phyloP scores from a whole-genome alignment of 129 eudicot genomes.

The Apium graveolens region DNA sequence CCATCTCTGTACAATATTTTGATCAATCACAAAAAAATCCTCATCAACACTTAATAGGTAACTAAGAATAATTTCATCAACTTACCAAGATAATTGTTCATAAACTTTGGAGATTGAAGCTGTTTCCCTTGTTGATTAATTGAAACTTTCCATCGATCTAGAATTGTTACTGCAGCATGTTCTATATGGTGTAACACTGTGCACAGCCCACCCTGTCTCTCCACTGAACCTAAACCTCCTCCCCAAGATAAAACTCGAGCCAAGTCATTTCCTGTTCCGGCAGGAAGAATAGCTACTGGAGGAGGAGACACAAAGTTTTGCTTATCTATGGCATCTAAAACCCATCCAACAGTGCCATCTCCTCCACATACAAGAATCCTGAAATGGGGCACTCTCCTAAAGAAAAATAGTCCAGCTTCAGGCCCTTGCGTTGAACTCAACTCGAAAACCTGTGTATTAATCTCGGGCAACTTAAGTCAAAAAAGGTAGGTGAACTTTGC shows the following conservation, averaged over 20 bases:
- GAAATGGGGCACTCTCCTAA: constrained; percentile 80
- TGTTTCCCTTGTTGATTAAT: constrained; percentile 63
- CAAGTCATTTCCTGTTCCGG: constrained; percentile 98
- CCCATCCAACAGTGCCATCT: constrained; percentile 99
- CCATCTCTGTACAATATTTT: background rate
- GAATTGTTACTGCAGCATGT: constrained; percentile 96
- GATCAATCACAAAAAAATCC: background rate
- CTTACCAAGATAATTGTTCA: constrained; percentile 98
- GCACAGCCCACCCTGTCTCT: constrained; percentile 96
- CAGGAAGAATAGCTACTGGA: constrained; percentile 97
- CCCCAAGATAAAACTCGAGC: constrained; percentile 98
- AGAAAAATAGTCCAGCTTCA: constrained; percentile 83
- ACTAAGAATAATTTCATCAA: background rate
- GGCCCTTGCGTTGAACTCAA: constrained; percentile 87
- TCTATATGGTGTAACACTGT: constrained; percentile 74
- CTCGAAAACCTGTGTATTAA: constrained; percentile 53
- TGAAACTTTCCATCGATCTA: constrained; percentile 93
- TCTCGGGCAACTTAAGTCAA: constrained; percentile 13
- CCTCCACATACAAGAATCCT: constrained; percentile 93
- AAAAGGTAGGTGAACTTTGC: constrained; percentile 3
- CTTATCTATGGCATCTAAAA: constrained; percentile 84
- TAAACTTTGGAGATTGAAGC: constrained; percentile 63
- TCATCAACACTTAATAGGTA: background rate
- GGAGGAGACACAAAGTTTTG: constrained; percentile 94
- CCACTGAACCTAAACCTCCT: constrained; percentile 82